Conservation (phyloP, 2,329 filamentous ascomycete species). For the Sclerotinia borealis region DNA sequence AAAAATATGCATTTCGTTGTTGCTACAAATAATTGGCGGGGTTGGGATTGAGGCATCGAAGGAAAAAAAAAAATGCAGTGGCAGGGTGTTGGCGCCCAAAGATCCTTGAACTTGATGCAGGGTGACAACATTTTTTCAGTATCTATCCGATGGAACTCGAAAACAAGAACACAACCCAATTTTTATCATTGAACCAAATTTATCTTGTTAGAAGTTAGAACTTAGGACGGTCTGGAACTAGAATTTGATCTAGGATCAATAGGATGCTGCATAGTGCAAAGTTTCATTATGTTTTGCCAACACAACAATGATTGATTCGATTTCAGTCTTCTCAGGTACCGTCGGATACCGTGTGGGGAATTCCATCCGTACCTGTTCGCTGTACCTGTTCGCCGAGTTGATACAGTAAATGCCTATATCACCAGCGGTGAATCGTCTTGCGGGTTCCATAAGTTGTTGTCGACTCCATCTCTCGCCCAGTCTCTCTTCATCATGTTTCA, state of each 20-base stretch:
- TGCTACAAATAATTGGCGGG: slow-evolving; percentile 2
- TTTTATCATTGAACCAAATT: background rate
- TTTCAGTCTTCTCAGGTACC: background rate
- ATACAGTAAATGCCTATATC: background rate
- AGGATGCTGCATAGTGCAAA: background rate
- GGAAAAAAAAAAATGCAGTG: slow-evolving; percentile 4
- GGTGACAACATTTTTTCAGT: slow-evolving; percentile 3
- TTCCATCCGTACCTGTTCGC: background rate
- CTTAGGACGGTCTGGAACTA: background rate
- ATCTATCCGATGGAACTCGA: background rate
- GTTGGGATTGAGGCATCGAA: background rate
- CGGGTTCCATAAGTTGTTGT: background rate
- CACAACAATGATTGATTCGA: background rate
- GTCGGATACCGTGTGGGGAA: background rate
- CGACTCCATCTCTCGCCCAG: background rate
- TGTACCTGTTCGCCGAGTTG: slow-evolving; percentile 12
- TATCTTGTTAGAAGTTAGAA: background rate
- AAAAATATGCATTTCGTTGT: background rate
- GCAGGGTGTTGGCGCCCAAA: slow-evolving; percentile 9
- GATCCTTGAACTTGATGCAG: background rate
- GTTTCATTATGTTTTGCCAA: background rate
- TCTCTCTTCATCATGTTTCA: background rate
- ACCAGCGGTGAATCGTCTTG: background rate
- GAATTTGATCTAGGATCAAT: background rate
- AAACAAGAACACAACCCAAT: background rate